Base-by-base conservation (phyloP, 2,329 filamentous ascomycete species). In the Clonostachys rhizophaga region DNA sequence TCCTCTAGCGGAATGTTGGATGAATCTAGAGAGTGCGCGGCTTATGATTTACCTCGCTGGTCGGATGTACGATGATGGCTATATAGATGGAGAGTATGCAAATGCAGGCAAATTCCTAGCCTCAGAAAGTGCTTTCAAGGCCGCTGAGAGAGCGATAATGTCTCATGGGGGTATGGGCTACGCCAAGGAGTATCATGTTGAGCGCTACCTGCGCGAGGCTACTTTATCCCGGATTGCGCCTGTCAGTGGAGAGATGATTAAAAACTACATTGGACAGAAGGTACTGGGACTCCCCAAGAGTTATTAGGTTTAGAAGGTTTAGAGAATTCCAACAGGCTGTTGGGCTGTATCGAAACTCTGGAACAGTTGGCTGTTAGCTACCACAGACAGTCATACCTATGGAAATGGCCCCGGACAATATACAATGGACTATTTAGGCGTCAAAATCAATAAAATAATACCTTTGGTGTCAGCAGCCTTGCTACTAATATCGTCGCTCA, bases 41-140 rank as follows among this genome's bases (percentile, higher is more conserved):
- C 57, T 85, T 36, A 77, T 81, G 11, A 81, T 79, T 1, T 86
- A 86, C 58, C 81, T 84, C 51, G 83, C 83, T 0, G 81, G 83
- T 1, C 67, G 73, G 34, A 68, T 86, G 30, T 87, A 84, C 55
- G 82, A 86, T 56, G 64, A 66, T 18, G 72, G 74, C 51, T 70
- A 59, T 45, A 70, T 68, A 3, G 81, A 84, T 48, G 53, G 65
- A 8, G 72, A 68, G 44, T 17, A 40, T 14, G 80, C 81, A 54
- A 84, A 89, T 63, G 83, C 78, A 52, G 84, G 83, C 36, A 89
- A 89, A 64, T 89, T 86, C 53, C 58, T 87, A 57, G 83, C 83
- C 3, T 81, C 80, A 0, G 82, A 86, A 58, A 79, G 80, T 5
- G 81, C 81, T 0, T 85, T 83, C 50, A 71, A 68, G 36, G 79